phyloP scores from a whole-genome alignment of 2,329 filamentous ascomycete genomes.

The Colletotrichum endophyticum region DNA sequence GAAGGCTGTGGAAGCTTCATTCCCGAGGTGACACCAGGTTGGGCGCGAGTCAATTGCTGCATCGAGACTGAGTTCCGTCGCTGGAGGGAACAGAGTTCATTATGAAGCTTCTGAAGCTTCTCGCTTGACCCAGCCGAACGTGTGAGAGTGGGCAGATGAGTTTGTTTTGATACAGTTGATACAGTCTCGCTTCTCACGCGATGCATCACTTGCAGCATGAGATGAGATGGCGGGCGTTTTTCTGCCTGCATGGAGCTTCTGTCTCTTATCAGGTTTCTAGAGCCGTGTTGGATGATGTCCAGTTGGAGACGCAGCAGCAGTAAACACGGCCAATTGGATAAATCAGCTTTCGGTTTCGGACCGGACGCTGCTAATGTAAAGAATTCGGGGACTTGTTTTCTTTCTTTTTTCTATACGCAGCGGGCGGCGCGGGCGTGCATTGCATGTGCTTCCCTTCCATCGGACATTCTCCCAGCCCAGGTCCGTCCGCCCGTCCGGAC shows the following conservation, averaged over 20 bases:
- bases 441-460: neutral
- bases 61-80: neutral
- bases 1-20: neutral
- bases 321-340: neutral
- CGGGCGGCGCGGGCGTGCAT: too few relatives aligned
- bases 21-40: neutral
- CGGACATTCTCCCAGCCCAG: neutral
- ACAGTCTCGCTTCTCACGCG: neutral
- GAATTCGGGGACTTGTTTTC: neutral
- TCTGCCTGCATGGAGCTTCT: neutral
- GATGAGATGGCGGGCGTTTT: neutral
- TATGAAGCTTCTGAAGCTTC: neutral
- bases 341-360: neutral
- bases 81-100: neutral
- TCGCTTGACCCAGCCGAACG: neutral
- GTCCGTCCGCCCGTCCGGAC: neutral
- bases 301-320: neutral
- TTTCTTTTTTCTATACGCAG: neutral
- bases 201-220: neutral
- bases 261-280: neutral
- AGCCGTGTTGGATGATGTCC: too few relatives aligned
- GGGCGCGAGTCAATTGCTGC: neutral
- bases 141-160: neutral
- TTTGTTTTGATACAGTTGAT: neutral
- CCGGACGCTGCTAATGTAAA: neutral